Evolutionary conservation across 164 flowering plant genomes (phyloP).

Genomic region (Vitis amurensis): DNA sequence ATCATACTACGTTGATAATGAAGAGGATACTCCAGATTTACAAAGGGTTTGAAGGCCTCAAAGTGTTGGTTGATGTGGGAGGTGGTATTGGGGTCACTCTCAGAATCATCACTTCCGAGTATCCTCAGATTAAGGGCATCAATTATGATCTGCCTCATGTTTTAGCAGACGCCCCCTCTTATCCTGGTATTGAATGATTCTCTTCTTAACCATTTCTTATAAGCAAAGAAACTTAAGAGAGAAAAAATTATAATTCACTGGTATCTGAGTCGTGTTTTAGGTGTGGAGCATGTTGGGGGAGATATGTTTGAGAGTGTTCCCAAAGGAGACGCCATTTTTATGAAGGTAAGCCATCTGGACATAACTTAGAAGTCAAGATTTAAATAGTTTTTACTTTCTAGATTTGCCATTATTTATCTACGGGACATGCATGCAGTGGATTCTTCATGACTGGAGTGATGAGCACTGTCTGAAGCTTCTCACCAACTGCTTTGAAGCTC

Average conservation of each 20-base stretch:
- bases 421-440: constrained; percentile 11
- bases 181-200: constrained; percentile 12
- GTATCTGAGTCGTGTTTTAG: not conserved
- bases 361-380: not conserved
- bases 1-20: constrained; percentile 20
- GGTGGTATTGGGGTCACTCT: constrained; percentile 31
- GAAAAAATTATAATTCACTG: not conserved
- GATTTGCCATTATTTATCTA: no score
- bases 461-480: constrained; percentile 33
- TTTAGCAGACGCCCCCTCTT: constrained; percentile 17
- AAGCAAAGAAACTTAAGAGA: no score
- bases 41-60: constrained; percentile 31
- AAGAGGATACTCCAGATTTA: constrained; percentile 23
- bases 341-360: constrained; percentile 18
- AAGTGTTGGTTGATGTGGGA: constrained; percentile 30
- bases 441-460: constrained; percentile 30
- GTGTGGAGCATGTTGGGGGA: constrained; percentile 29
- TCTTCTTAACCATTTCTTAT: no score
- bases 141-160: constrained; percentile 30
- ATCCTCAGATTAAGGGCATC: constrained; percentile 27
- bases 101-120: constrained; percentile 18
- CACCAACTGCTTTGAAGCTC: constrained; percentile 28
- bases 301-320: constrained; percentile 23
- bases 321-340: constrained; percentile 27
- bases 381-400: no score